Evolutionary conservation across 371 early-diverging fungal genomes (phyloP), one percentile per base, ranked within the genome.

Genomic region (Mortierella sp.): DNA sequence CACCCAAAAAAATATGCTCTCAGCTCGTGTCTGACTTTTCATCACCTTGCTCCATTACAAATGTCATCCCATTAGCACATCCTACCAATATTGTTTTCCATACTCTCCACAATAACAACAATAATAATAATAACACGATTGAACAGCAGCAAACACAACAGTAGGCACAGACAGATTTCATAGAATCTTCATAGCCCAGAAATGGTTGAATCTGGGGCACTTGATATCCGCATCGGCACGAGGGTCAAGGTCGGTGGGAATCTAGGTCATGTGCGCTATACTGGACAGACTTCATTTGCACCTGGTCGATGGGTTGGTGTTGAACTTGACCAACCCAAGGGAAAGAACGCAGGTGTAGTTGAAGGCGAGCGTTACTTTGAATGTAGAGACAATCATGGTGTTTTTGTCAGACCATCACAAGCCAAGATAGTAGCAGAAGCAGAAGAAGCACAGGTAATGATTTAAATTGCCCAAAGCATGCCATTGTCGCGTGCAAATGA

Each of bases 231-330:
- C 73, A 66, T 88, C 66, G 89, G 88, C 47, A 71, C 83, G 22
- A 87, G 89, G 42, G 89, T 87, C 61, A 86, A 87, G 57, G 92
- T 89, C 61, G 88, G 92, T 64, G 93, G 92, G 5, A 87, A 86
- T 57, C 70, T 82, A 72, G 91, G 93, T 49, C 85, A 84, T 8
- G 85, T 95, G 53, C 90, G 92, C 22, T 94, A 86, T 77, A 75
- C 88, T 28, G 95, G 95, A 10, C 80, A 85, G 13, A 94, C 94
- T 5, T 76, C 87, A 9, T 95, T 96, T 68, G 87, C 90, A 31
- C 78, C 89, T 3, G 96, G 95, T 19, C 87, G 86, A 81, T 96
- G 95, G 95, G 88, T 91, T 57, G 95, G 96, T 40, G 83, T 95
- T 37, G 93, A 93, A 56, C 83, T 94, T 10, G 93, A 93, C 83